These are phyloP conservation scores for Auricularia cornea DNA, from an alignment of 768 basidiomycete genomes.

Conservation along the genomic window DNA sequence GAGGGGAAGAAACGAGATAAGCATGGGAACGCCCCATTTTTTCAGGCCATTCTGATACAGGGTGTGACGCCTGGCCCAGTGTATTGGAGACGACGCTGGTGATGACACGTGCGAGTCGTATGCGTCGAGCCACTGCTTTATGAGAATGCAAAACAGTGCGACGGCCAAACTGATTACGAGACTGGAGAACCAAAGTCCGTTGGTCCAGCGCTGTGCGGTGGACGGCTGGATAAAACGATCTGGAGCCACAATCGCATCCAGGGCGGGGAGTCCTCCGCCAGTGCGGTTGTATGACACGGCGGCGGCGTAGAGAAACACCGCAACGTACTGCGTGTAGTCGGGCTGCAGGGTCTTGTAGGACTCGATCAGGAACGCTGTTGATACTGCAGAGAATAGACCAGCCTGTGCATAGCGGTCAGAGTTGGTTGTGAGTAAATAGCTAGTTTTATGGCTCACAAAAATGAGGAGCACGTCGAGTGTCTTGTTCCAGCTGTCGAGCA, in stretches of 20 bases:
- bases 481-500: constrained; percentile 4
- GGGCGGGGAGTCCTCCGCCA: background rate
- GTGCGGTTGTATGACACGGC: background rate
- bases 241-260: background rate
- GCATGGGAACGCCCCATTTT: background rate
- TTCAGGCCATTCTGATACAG: background rate
- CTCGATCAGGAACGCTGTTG: constrained; percentile 9
- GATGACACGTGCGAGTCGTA: background rate
- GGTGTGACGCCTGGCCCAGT: background rate
- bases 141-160: constrained; percentile 1
- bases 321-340: background rate
- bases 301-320: background rate
- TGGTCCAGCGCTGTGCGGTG: background rate
- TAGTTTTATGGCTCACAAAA: constrained; percentile 2
- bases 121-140: background rate
- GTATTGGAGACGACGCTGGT: background rate
- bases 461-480: constrained; percentile 1
- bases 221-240: background rate
- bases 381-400: constrained; percentile 6
- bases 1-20: background rate
- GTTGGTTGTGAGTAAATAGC: too few relatives aligned
- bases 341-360: constrained; percentile 10
- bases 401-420: constrained; percentile 1
- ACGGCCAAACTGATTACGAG: background rate
- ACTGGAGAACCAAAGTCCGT: constrained; percentile 5